A percentile compares a stretch with the other conserved stretches of the same genome.
phyloP scores from a whole-genome alignment of 1,284 basidiomycete species.

The Sporisorium reilianum region DNA sequence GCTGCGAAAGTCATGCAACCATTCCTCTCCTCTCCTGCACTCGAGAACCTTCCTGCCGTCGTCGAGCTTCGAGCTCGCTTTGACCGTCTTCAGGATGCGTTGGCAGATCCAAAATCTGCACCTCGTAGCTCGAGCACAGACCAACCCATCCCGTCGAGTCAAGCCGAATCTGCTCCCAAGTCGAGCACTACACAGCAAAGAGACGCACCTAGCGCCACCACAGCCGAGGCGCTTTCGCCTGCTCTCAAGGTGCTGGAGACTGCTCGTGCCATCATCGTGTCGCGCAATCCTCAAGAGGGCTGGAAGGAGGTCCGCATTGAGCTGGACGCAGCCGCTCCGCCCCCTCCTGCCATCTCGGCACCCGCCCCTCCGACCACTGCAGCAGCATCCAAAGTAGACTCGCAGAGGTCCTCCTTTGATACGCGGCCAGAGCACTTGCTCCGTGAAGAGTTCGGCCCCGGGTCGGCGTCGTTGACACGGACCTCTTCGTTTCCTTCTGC shows the following conservation, averaged over 20 bases:
- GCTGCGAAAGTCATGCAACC: conserved; percentile 17
- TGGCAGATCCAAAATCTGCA: background rate
- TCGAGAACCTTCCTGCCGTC: conserved; percentile 28
- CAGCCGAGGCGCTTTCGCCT: conserved; percentile 14
- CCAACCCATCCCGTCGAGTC: background rate
- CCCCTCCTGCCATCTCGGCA: conserved; percentile 7
- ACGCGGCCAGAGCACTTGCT: conserved; percentile 16
- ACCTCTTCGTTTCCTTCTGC: conserved; percentile 38
- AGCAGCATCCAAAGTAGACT: conserved; percentile 1
- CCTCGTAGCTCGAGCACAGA: background rate
- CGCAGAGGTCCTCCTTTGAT: conserved; percentile 23
- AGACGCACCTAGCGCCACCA: background rate
- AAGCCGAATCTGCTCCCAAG: background rate
- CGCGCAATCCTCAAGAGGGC: conserved; percentile 26
- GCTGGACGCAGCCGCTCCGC: conserved; percentile 29
- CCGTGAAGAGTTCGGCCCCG: conserved; percentile 20
- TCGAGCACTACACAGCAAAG: background rate
- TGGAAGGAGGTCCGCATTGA: conserved; percentile 44
- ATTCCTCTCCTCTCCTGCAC: conserved; percentile 8
- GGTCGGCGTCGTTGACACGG: conserved; percentile 27
- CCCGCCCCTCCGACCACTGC: background rate
- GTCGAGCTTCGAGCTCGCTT: conserved; percentile 39
- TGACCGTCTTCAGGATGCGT: conserved; percentile 18
- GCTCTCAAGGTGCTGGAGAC: conserved; percentile 34
- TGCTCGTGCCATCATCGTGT: conserved; percentile 34